A percentile compares a stretch with the other conserved stretches of the same genome.
These are phyloP conservation scores for Trypanosoma platydactyli DNA, from an alignment of 208 protist genomes.

Conservation along the genomic window DNA sequence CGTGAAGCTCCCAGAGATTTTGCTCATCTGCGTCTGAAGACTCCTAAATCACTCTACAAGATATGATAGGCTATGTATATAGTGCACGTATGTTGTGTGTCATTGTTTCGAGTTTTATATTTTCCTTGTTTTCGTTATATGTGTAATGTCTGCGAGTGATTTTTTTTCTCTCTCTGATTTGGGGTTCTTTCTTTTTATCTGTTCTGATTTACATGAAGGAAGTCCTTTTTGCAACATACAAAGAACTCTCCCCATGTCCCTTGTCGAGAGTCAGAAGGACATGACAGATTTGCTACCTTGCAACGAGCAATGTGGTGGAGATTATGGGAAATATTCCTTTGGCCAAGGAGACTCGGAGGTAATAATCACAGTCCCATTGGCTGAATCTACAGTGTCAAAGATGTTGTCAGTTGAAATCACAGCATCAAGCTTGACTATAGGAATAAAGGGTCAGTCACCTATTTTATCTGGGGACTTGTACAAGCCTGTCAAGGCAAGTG, in stretches of 20 bases:
- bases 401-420: conserved; percentile 62
- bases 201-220: background rate
- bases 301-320: conserved; percentile 82
- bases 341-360: conserved; percentile 81
- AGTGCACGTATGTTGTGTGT: background rate
- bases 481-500: conserved; percentile 72
- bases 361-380: conserved; percentile 59
- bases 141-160: conserved; percentile 15
- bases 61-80: conserved; percentile 1
- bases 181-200: conserved; percentile 12
- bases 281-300: conserved; percentile 73
- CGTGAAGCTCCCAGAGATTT: background rate
- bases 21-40: background rate
- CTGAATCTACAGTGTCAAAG: conserved; percentile 49
- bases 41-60: conserved; percentile 15
- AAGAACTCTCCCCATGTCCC: conserved; percentile 37
- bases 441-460: conserved; percentile 40
- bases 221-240: background rate
- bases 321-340: conserved; percentile 79
- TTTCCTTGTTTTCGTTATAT: conserved; percentile 3
- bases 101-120: background rate
- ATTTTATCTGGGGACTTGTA: conserved; percentile 76
- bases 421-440: conserved; percentile 40
- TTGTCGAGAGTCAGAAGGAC: conserved; percentile 57
- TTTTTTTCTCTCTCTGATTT: conserved; percentile 21